Evolutionary conservation across 768 basidiomycete species (phyloP), one percentile per base, ranked within the genome.

Genomic region (Tylopilus sp.): DNA sequence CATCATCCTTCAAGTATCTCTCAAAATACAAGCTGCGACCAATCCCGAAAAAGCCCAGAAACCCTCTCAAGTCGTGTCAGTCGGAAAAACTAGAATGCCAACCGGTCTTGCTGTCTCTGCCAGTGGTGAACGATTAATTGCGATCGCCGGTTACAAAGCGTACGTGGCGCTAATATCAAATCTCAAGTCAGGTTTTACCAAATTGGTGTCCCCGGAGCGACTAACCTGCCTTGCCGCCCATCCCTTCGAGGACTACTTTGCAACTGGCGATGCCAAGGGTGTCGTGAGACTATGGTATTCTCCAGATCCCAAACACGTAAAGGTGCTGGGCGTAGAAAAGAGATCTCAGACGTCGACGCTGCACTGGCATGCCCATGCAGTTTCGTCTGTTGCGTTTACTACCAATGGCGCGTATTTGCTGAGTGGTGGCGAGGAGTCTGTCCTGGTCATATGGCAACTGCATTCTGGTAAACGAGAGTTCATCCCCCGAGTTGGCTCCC

Each of bases 341-440:
- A 83, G 81, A 50, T 81, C 92, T 1, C 88, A 91, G 61, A 95
- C 92, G 1, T 85, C 90, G 3, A 79, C 83, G 5, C 70, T 98
- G 46, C 95, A 98, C 70, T 99, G 97, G 97, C 97, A 99, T 65
- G 89, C 95, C 3, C 95, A 98, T 66, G 81, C 92, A 4, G 90
- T 98, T 17, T 84, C 88, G 3, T 86, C 91, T 1, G 67, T 99
- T 23, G 75, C 84, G 0, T 99, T 98, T 68, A 90, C 93, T 0
- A 70, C 85, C 12, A 94, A 95, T 57, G 97, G 97, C 12, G 87
- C 92, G 8, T 95, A 97, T 67, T 71, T 99, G 17, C 71, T 98
- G 43, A 95, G 90, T 53, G 95, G 93, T 55, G 97, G 97, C 40
- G 92, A 97, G 68, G 97, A 98, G 67, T 81, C 88, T 28, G 95